Evolutionary conservation across 2,329 filamentous ascomycete genomes (phyloP).

Genomic region (Calonectria hawksworthii): DNA sequence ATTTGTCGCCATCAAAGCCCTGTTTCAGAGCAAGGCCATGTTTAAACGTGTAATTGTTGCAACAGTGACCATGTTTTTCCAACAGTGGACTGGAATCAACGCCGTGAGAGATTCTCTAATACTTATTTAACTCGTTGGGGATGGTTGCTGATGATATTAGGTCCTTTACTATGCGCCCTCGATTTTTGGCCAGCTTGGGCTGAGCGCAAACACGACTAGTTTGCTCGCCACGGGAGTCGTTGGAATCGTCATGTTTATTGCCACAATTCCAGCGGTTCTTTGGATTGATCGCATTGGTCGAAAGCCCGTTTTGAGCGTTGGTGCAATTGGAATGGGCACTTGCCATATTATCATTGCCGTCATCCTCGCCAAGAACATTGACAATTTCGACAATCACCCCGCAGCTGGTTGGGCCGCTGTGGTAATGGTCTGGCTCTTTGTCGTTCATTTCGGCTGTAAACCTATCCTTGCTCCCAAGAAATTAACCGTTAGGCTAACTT

Average conservation of each 20-base stretch:
- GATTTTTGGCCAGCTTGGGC: conserved; percentile 77
- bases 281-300: conserved; percentile 76
- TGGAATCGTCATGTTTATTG: conserved; percentile 78
- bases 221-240: conserved; percentile 80
- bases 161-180: conserved; percentile 77
- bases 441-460: conserved; percentile 77
- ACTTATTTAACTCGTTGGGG: not conserved
- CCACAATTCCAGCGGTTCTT: conserved; percentile 76
- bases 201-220: conserved; percentile 64
- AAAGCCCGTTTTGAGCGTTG: conserved; percentile 72
- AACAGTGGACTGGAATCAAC: conserved; percentile 64
- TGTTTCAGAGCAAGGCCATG: conserved; percentile 77
- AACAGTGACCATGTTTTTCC: conserved; percentile 73
- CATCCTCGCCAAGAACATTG: conserved; percentile 75
- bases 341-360: conserved; percentile 81
- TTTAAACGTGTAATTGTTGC: conserved; percentile 76
- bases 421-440: conserved; percentile 80
- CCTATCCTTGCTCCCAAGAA: accelerated
- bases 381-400: conserved; percentile 68
- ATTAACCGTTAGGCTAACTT: not conserved
- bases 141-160: conserved; percentile 23
- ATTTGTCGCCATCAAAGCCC: conserved; percentile 74
- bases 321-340: conserved; percentile 77
- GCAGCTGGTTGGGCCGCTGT: conserved; percentile 79
- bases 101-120: conserved; percentile 54